Percentiles rank a stretch among this genome's conserved stretches.
Evolutionary conservation across 164 flowering plant genomes (phyloP).

Genomic region (Brasenia schreberi): DNA sequence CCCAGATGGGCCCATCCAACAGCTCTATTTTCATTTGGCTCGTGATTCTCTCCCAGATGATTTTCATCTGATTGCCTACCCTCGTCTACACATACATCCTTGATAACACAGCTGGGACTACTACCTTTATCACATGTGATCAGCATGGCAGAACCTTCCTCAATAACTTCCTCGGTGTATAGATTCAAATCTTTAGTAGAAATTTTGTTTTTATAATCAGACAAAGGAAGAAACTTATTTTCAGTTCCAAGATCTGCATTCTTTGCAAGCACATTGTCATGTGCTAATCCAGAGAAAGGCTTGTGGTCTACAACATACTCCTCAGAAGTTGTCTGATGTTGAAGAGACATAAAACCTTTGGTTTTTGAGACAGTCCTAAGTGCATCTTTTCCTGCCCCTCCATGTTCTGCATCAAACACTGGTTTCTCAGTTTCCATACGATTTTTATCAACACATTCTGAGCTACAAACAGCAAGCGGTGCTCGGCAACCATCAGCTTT

Average conservation of each 20-base stretch:
- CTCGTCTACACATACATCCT: conserved; percentile 56
- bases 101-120: conserved; percentile 19
- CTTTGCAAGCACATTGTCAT: background rate
- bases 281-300: background rate
- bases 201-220: conserved; percentile 7
- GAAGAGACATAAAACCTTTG: background rate
- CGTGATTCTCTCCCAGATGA: conserved; percentile 17
- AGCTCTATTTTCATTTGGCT: conserved; percentile 8
- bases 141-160: conserved; percentile 30
- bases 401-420: background rate
- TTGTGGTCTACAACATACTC: background rate
- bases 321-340: background rate
- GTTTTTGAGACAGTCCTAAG: background rate
- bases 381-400: background rate
- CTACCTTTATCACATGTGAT: conserved; percentile 33
- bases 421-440: background rate
- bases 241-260: background rate
- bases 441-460: background rate
- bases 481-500: background rate
- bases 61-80: conserved; percentile 33
- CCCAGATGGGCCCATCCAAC: conserved; percentile 10
- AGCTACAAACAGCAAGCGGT: background rate
- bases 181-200: conserved; percentile 18
- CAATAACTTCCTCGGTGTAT: conserved; percentile 35
- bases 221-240: background rate